phyloP scores from a whole-genome alignment of 805 yeast species.

The Candida pini region DNA sequence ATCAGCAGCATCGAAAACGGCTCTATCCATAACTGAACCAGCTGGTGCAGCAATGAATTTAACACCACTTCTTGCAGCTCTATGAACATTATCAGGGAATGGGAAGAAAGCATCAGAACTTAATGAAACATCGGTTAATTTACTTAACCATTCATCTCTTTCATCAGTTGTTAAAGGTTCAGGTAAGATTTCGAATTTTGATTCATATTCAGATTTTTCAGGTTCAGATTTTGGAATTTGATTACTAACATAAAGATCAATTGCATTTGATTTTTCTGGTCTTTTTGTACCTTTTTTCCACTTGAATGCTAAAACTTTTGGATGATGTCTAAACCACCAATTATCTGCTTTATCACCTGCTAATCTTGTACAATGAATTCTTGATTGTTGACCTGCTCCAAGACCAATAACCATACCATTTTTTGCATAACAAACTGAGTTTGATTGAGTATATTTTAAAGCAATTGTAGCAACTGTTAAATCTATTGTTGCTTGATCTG shows the following conservation, averaged over 20 bases:
- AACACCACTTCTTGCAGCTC: constrained; percentile 96
- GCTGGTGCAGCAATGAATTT: constrained; percentile 94
- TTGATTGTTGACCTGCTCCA: constrained; percentile 99
- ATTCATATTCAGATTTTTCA: constrained; percentile 86
- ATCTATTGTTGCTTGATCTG: constrained; percentile 90
- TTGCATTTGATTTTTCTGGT: constrained; percentile 97
- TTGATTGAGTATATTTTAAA: constrained; percentile 95
- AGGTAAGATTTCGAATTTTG: constrained; percentile 82
- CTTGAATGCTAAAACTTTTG: constrained; percentile 82
- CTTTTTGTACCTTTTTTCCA: constrained; percentile 99
- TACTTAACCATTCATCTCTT: constrained; percentile 78
- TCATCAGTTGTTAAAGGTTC: constrained; percentile 76
- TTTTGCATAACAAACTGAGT: constrained; percentile 97
- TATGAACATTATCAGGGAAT: constrained; percentile 97
- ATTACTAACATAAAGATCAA: constrained; percentile 85
- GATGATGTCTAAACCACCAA: constrained; percentile 99
- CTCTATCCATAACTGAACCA: constrained; percentile 97
- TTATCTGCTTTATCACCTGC: constrained; percentile 99
- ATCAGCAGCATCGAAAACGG: constrained; percentile 94
- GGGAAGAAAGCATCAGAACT: constrained; percentile 99
- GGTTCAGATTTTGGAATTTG: constrained; percentile 92
- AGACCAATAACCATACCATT: constrained; percentile 99
- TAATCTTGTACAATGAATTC: constrained; percentile 98
- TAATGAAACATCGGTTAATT: constrained; percentile 80
- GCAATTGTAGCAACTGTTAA: constrained; percentile 97